Evolutionary conservation across 495 filamentous ascomycete genomes (phyloP), one percentile per base, ranked within the genome.

Genomic region (Evernia prunastri): DNA sequence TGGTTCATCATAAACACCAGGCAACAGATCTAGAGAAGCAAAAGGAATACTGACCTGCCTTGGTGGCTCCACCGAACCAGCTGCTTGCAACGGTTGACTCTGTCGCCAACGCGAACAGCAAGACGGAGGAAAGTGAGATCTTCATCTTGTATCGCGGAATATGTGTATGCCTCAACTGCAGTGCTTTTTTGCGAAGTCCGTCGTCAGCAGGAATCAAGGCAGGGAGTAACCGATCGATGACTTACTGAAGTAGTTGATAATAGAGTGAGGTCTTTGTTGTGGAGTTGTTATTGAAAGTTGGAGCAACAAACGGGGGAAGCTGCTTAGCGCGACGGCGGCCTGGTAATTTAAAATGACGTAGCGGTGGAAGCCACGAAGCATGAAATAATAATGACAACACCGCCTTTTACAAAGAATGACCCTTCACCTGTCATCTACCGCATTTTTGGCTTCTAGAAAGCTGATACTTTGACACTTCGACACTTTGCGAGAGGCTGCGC

Each of bases 51-150:
- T 58, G 75, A 93, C 91, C 87, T 74, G 90, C 82, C 77, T 90
- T 92, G 23, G 58, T 61, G 66, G 51, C 29, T 20, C 83, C 85
- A 40, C 61, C 45, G 72, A 92, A 91, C 91, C 91, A 94, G 70
- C 74, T 86, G 69, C 84, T 87, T 57, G 84, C 89, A 63, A 88
- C 79, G 39, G 85, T 83, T 56, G 77, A 81, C 71, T 90, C 84
- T 56, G 86, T 84, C 63, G 87, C 87, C 31, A 95, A 79, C 68
- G 83, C 84, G 65, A 90, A 77, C 69, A 91, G 77, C 68, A 93
- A 75, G 76, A 89, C 74, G 68, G 82, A 82, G 66, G 82, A 79
- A 68, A 88, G 69, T 60, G 82, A 79, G 75, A 92, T 80, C 82
- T 85, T 93, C 91, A 96, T 96, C 58, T 65, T 81, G 71, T 64